Base-by-base conservation (phyloP, 2,329 filamentous ascomycete genomes). In the Nigrospora osmanthi region DNA sequence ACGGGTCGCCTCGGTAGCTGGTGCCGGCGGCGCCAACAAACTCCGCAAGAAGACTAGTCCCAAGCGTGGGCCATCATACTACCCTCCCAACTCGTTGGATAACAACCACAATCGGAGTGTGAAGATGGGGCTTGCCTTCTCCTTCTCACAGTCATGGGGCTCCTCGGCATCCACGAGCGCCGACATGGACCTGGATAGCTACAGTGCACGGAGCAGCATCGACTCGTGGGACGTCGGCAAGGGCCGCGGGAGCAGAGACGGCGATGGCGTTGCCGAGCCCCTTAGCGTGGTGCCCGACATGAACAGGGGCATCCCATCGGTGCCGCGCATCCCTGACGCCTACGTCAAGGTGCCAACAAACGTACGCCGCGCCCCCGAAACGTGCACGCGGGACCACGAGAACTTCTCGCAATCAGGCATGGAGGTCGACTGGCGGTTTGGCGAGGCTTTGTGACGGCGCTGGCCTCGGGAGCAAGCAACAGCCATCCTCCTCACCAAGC, bases 301-400 rank as follows among this genome's bases (percentile, higher is more conserved):
- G 39, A 74, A 75, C 50, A 63, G 67, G 33, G 72, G 71, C 14
- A 70, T 73, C 38, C 70, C 71, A 3, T 61, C 54, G 28, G 65
- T 73, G 38, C 68, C 72, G 19, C 58, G 58, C 32, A 69, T 74
- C 30, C 68, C 73, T 12, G 59, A 62, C 44, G 66, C 69, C 50
- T 75, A 35, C 19, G 11, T 35, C 14, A 36, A 36, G 40, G 33
- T 23, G 40, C 11, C 19, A 12, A 28, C 19, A 12, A 28, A 28
- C 23, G 23, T 28, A 7, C 23, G 23, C 6, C 23, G 23, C 23
- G 23, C 23, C 23, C 23, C 23, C 7, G 23, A 28, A 28, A 28
- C 9, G 23, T 28, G 23, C 23, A 28, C 23, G 23, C 23, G 23
- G 7, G 23, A 28, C 23, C 23, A 28, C 23, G 23, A 28, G 9